Base-by-base conservation (phyloP, 495 filamentous ascomycete genomes). In the Cercophora sp. region DNA sequence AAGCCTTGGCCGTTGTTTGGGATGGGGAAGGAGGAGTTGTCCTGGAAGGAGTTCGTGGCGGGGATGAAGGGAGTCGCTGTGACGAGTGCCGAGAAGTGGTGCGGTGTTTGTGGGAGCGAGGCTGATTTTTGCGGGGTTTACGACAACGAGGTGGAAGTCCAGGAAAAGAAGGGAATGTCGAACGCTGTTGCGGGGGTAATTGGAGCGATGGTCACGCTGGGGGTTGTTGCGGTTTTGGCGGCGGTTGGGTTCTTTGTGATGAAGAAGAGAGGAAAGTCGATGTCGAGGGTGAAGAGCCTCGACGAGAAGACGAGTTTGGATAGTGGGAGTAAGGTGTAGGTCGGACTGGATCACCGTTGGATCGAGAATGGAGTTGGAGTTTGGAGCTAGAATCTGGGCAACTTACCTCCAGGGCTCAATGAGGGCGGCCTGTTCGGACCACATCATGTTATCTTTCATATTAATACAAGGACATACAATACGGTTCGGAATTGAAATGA, bases 1-100 rank as follows among this genome's bases (percentile, higher is more conserved):
- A 11, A 18, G 9, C 3, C 35, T 2, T 58, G 43, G 25, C 58
- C 58, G 34, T 55, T 61, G 8, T 58, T 61, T 37, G 58, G 54
- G 10, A 19, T 4, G 1, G 32, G 29, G 1, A 31, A 35, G 36
- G 37, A 41, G 6, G 27, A 37, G 1, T 37, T 61, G 35, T 8
- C 36, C 3, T 61, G 58, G 58, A 18, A 9, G 15, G 47, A 61
- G 19, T 61, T 61, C n/a, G 42, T 31, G 1, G 3, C 8, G 4
- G 24, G 3, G 27, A 49, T 55, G 51, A 31, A 55, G 51, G 9
- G 13, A 22, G 27, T 37, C 6, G 57, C 24, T 0, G 44, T 61
- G 1, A 48, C 39, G 16, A 50, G 24, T 4, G 37, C 37, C 1
- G 51, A 37, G 34, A 32, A 26, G 48, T 61, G 58, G 58, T 61